Percentiles rank a stretch among this genome's conserved stretches.
Conservation (phyloP, 1,284 basidiomycete genomes). For the Pholiota adiposa region DNA sequence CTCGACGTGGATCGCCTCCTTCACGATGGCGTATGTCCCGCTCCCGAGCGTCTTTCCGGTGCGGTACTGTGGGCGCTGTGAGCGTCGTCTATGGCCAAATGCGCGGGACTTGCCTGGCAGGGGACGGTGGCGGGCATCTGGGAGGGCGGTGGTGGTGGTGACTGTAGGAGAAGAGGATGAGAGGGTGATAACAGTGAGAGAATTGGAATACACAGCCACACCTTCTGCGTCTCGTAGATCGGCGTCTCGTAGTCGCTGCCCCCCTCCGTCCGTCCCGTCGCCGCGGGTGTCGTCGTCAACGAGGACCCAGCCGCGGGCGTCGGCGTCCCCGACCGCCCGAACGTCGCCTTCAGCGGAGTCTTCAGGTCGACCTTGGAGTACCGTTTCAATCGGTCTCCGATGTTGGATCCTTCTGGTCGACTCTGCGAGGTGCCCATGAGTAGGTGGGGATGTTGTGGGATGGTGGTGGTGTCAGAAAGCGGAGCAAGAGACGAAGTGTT, state of each 20-base stretch:
- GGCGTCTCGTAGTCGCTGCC: slow-evolving; percentile 26
- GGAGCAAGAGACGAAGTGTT: not conserved
- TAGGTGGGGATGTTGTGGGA: not conserved
- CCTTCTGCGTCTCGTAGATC: slow-evolving; percentile 24
- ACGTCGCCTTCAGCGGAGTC: slow-evolving; percentile 16
- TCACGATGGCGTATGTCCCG: slow-evolving; percentile 91
- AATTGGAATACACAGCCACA: slow-evolving; percentile 28
- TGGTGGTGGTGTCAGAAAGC: not conserved
- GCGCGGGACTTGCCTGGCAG: slow-evolving; percentile 33
- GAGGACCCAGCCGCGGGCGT: too few relatives aligned
- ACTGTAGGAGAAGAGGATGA: slow-evolving; percentile 5
- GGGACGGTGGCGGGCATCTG: slow-evolving; percentile 38
- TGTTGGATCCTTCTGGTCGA: slow-evolving; percentile 17
- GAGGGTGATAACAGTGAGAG: not conserved
- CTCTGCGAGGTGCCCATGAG: slow-evolving; percentile 35
- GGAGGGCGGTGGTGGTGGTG: slow-evolving; percentile 6
- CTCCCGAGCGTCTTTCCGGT: slow-evolving; percentile 93
- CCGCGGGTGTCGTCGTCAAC: not conserved
- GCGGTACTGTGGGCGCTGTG: slow-evolving; percentile 67
- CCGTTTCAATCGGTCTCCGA: slow-evolving; percentile 22
- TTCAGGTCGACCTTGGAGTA: slow-evolving; percentile 22
- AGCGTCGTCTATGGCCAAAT: not conserved
- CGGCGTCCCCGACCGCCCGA: slow-evolving; percentile 10
- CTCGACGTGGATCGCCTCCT: slow-evolving; percentile 96
- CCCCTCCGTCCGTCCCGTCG: not conserved